These are phyloP conservation scores for Calycina marina DNA, from an alignment of 2,329 filamentous ascomycete genomes.

Conservation along the genomic window DNA sequence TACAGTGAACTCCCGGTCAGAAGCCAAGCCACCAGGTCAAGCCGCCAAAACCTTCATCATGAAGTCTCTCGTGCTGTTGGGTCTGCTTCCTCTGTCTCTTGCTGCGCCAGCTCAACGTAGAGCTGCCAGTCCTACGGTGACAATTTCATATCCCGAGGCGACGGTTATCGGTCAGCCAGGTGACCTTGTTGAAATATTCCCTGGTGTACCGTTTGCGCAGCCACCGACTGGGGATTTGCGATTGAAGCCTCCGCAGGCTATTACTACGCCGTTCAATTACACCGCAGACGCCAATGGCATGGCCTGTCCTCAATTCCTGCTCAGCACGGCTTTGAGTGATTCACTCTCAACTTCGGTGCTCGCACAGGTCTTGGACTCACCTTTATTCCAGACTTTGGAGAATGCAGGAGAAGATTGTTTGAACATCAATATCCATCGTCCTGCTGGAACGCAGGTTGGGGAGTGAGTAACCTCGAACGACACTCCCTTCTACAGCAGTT, in stretches of 20 bases:
- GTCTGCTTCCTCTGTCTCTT: background rate
- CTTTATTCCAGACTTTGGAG: slow-evolving; percentile 39
- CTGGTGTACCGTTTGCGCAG: slow-evolving; percentile 60
- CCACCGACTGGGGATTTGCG: slow-evolving; percentile 52
- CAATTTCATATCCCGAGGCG: background rate
- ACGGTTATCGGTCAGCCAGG: background rate
- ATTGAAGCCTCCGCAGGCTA: slow-evolving; percentile 50
- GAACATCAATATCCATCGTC: slow-evolving; percentile 43
- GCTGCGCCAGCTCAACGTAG: background rate
- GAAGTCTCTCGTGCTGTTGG: background rate
- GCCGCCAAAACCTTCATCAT: background rate
- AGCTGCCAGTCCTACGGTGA: background rate
- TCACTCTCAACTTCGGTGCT: slow-evolving; percentile 28
- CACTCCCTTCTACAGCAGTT: no score
- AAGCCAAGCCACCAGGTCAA: no score
- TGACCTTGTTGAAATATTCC: background rate
- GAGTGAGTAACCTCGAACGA: background rate
- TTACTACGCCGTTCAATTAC: slow-evolving; percentile 42
- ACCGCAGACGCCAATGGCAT: slow-evolving; percentile 41
- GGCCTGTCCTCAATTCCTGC: slow-evolving; percentile 59
- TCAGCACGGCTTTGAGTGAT: slow-evolving; percentile 32
- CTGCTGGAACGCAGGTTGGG: slow-evolving; percentile 35
- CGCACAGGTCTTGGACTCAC: slow-evolving; percentile 35
- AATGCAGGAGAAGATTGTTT: slow-evolving; percentile 50
- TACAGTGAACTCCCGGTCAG: no score